These are phyloP conservation scores for Botrytis byssoidea DNA, from an alignment of 2,329 filamentous ascomycete species.

Conservation along the genomic window DNA sequence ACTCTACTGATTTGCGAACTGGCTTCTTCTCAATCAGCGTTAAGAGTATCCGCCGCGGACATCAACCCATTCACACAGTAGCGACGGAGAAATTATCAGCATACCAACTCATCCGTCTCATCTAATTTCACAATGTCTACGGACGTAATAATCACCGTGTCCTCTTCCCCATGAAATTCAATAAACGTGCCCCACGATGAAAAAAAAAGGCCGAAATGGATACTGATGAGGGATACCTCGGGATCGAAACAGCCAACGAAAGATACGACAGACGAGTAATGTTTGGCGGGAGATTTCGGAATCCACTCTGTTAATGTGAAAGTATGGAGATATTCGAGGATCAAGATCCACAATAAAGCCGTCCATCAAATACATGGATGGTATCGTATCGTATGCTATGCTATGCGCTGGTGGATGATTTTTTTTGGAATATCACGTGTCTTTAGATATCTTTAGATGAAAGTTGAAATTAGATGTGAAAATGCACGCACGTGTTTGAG, in stretches of 20 bases:
- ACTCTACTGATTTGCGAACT: not conserved
- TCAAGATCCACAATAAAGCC: slow-evolving; percentile 22
- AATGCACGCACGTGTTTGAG: not conserved
- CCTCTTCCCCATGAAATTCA: slow-evolving; percentile 15
- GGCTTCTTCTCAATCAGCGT: not conserved
- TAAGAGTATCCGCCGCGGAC: slow-evolving; percentile 4
- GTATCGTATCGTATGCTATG: not conserved
- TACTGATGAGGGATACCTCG: not conserved
- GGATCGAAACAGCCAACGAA: not conserved
- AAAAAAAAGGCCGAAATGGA: slow-evolving; percentile 5
- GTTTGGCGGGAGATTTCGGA: slow-evolving; percentile 11
- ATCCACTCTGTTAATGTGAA: slow-evolving; percentile 1
- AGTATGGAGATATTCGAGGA: slow-evolving; percentile 1
- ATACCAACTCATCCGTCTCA: not conserved
- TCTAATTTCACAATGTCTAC: not conserved
- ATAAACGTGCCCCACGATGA: slow-evolving; percentile 9
- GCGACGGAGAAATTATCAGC: slow-evolving; percentile 1
- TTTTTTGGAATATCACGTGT: not conserved
- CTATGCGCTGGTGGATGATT: slow-evolving; percentile 14
- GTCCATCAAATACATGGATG: not conserved
- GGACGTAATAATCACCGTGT: not conserved
- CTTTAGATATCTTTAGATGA: not conserved
- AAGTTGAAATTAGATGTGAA: not conserved
- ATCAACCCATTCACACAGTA: not conserved
- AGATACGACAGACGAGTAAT: not conserved